Evolutionary conservation across 768 basidiomycete genomes (phyloP), one percentile per base, ranked within the genome.

Genomic region (Tubosaeta brunneosetosa): DNA sequence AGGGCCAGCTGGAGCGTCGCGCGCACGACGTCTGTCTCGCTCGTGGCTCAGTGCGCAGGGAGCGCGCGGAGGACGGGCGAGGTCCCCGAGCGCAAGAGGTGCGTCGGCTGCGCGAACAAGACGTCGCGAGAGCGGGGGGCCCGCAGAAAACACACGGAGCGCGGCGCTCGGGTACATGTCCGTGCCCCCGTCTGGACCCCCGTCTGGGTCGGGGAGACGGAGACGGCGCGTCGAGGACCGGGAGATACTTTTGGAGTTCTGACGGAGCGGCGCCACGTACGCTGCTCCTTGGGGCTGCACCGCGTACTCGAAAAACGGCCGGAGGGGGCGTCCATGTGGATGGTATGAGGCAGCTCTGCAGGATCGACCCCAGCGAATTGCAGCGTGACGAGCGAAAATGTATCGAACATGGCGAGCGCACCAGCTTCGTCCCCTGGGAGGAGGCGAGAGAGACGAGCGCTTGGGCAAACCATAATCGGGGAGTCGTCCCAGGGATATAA

Each of bases 81-180:
- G 0, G 85, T 82, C 0, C 83, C 85, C 0, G 93, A 94, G 10
- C 84, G 83, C 9, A 97, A 73, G 8, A 97, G 79, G 58, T 93
- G 85, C 58, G 91, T 80, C 5, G 97, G 65, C 0, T 92, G 82
- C 0, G 74, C 67, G 40, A 87, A 74, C 6, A 79, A 65, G 88
- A 92, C 95, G 63, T 90, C 86, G 8, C 2, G 70, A 50, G 17
- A 80, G 70, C 26, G 80, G 83, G 45, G 82, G 74, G 0, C 75
- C 77, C 45, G 70, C 50, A 3, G 41, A 10, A 16, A 62, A 42
- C 4, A 31, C 14, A 17, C n/a, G n/a, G 7, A 1, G 5, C 6
- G 25, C 34, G 14, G 19, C 9, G 25, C 25, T 16, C 9, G 29
- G 16, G 19, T 42, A 19, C 22, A 10, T 1, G 25, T 42, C 17